Percentiles rank a stretch among this genome's conserved stretches.
phyloP scores from a whole-genome alignment of 208 protist genomes.

The Leishmania amazonensis region DNA sequence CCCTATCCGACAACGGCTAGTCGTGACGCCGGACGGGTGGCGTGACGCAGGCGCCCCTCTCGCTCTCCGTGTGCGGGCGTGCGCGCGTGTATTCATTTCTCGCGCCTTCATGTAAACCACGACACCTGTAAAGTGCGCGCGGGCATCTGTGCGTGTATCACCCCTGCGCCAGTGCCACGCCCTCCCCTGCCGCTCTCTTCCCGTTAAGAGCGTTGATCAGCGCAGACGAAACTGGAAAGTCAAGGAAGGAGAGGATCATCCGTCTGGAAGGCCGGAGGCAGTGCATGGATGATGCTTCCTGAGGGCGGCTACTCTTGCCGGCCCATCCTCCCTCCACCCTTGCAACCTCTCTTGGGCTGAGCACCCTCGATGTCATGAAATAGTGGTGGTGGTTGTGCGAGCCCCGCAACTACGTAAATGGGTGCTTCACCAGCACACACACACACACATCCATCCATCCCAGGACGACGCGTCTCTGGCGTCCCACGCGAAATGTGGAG shows the following conservation, averaged over 20 bases:
- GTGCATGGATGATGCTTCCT: background rate
- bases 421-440: background rate
- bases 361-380: background rate
- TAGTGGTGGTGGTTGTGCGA: background rate
- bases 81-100: constrained; percentile 8
- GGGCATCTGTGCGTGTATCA: constrained; percentile 14
- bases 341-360: background rate
- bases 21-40: background rate
- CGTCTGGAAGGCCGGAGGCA: background rate
- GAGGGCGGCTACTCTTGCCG: background rate
- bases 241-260: background rate
- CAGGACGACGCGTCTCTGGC: background rate
- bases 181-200: background rate
- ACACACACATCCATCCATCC: background rate
- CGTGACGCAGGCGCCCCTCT: background rate
- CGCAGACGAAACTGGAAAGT: background rate
- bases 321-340: background rate
- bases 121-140: background rate
- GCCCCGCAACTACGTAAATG: background rate
- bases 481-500: background rate
- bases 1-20: background rate
- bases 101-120: constrained; percentile 10
- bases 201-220: background rate
- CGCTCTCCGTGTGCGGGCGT: background rate
- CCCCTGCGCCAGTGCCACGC: background rate